These are phyloP conservation scores for Herpetomonas samuelpessoai DNA, from an alignment of 208 protist genomes.

Conservation along the genomic window DNA sequence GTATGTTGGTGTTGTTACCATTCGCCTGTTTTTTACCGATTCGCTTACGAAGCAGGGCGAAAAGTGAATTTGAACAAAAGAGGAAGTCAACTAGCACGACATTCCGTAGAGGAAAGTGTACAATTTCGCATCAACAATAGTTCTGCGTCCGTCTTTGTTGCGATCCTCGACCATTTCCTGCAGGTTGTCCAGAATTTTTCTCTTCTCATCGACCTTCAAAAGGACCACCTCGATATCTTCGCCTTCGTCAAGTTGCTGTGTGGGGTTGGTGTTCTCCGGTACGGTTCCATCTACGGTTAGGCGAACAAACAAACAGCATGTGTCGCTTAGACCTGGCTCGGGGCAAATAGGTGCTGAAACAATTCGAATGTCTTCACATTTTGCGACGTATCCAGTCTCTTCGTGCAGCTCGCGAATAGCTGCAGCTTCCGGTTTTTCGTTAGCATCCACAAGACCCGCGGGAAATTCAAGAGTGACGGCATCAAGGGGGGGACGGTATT, in stretches of 20 bases:
- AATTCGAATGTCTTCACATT: conserved; percentile 29
- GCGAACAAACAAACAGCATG: conserved; percentile 58
- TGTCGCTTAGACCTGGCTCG: conserved; percentile 73
- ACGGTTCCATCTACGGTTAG: conserved; percentile 46
- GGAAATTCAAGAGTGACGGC: conserved; percentile 74
- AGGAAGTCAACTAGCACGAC: conserved; percentile 1
- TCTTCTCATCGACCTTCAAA: conserved; percentile 28
- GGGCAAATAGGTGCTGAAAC: conserved; percentile 41
- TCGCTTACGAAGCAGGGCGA: no score
- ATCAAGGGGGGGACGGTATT: conserved; percentile 82
- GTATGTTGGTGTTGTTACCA: no score
- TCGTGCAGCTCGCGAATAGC: conserved; percentile 79
- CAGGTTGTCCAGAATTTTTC: conserved; percentile 20
- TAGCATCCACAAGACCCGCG: conserved; percentile 69
- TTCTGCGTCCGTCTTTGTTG: conserved; percentile 17
- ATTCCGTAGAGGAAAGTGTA: conserved; percentile 51
- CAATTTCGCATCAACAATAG: conserved; percentile 64
- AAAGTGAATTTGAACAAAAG: no score
- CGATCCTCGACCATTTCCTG: conserved; percentile 24
- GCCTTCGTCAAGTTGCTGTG: conserved; percentile 54
- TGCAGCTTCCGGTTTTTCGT: conserved; percentile 45
- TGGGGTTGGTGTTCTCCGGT: conserved; percentile 45
- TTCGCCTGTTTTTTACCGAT: no score
- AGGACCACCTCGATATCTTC: conserved; percentile 83
- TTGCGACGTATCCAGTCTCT: conserved; percentile 75